Base-by-base conservation (phyloP, 768 basidiomycete species). In the Leucocoprinus birnbaumii region DNA sequence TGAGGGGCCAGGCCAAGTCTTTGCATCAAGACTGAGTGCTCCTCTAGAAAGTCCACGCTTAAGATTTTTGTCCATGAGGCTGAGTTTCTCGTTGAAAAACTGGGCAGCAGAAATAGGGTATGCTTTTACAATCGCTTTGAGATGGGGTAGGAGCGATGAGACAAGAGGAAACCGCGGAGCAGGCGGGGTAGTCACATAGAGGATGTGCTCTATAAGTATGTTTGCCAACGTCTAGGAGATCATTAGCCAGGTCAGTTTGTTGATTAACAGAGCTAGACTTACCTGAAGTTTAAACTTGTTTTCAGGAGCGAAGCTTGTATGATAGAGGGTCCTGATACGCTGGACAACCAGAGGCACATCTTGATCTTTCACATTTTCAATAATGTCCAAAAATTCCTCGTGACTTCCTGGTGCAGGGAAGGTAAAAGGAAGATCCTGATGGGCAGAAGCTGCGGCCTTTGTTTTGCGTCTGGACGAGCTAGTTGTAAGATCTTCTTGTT, bases 261-360 rank as follows among this genome's bases (percentile, higher is more conserved):
- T 41, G 26, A n/a, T n/a, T 14, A 22, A 26, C 31, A 48, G 24
- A 50, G 19, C 16, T 35, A 22, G 34, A 66, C 78, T 48, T 59
- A 92, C 95, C 83, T 96, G 92, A 19, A 98, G 75, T 71, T 91
- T 97, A 66, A 82, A 79, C 65, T 94, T 97, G 74, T 99, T 98
- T 18, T 91, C 94, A 18, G 87, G 83, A 1, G 83, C 86, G n/a
- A 98, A 75, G 64, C 92, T 96, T 1, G 95, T 90, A 65, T 99
- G 97, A 65, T 97, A 86, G 7, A 98, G 72, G 0, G 91, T 80
- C 10, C 95, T 83, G 44, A 98, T 94, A 42, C 97, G 88, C 64
- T 98, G 88, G 34, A 98, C 76, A 1, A 98, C 92, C 0, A 76
- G 85, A 3, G 86, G 82, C 1, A 96, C 67, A 57, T 96, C 87